phyloP scores from a whole-genome alignment of 2,329 filamentous ascomycete species.

The Coniochaeta sp. region DNA sequence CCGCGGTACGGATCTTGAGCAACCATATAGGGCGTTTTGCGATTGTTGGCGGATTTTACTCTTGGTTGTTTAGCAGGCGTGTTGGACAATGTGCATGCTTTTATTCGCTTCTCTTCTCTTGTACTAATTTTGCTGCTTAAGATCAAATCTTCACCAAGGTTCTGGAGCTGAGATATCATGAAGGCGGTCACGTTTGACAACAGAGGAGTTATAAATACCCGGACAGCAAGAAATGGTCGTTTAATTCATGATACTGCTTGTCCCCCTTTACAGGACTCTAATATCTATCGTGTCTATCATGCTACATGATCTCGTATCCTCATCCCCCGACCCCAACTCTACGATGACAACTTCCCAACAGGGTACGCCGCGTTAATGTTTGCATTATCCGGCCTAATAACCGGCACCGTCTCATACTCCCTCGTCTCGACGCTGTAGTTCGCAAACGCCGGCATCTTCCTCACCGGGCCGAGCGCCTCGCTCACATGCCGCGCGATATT shows the following conservation, averaged over 20 bases:
- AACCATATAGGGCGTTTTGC: too few species aligned
- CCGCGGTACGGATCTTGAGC: neutral
- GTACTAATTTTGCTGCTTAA: too few species aligned
- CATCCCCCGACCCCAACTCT: neutral
- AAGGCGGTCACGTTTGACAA: too few species aligned
- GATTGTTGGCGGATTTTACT: too few species aligned
- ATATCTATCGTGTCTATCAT: neutral
- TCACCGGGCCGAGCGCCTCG: slow-evolving; percentile 5
- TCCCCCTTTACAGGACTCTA: neutral
- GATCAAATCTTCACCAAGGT: too few species aligned
- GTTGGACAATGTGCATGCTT: too few species aligned
- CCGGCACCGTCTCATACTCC: slow-evolving; percentile 34
- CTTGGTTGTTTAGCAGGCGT: too few species aligned
- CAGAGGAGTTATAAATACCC: too few species aligned
- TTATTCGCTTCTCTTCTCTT: too few species aligned
- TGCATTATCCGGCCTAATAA: slow-evolving; percentile 29
- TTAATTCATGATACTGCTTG: neutral
- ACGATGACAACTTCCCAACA: slow-evolving; percentile 23
- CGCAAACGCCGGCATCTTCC: slow-evolving; percentile 27
- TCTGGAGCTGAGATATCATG: too few species aligned
- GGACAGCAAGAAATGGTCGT: too few species aligned
- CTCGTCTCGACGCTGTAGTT: slow-evolving; percentile 26
- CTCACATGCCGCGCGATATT: slow-evolving; percentile 11
- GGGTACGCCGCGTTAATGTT: slow-evolving; percentile 39
- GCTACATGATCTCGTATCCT: neutral